Conservation (phyloP, 805 yeast genomes). For the Candida easanensis region DNA sequence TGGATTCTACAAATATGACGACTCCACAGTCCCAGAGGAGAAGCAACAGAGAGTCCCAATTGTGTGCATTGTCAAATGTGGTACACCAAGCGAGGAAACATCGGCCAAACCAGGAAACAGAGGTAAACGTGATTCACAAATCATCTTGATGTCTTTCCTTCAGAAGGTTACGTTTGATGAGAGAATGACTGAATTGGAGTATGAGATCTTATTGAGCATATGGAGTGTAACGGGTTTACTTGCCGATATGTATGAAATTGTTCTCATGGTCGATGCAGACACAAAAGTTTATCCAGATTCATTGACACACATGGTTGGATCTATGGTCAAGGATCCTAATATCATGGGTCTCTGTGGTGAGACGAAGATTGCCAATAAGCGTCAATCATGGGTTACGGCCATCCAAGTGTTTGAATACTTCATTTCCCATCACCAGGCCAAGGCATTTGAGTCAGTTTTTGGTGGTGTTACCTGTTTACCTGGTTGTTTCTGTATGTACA, state of each 20-base stretch:
- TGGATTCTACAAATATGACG: conserved; percentile 88
- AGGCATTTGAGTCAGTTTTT: conserved; percentile 92
- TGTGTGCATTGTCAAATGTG: conserved; percentile 78
- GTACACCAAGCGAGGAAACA: conserved; percentile 74
- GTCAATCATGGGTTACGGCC: conserved; percentile 83
- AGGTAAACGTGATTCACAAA: conserved; percentile 95
- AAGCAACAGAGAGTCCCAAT: conserved; percentile 87
- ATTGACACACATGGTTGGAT: conserved; percentile 84
- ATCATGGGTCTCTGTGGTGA: conserved; percentile 96
- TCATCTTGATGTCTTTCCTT: conserved; percentile 84
- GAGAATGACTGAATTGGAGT: conserved; percentile 90
- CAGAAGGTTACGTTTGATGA: conserved; percentile 88
- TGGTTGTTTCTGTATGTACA: conserved; percentile 90
- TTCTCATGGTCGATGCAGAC: conserved; percentile 94
- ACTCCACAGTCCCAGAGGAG: conserved; percentile 67
- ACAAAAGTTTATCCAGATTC: conserved; percentile 86
- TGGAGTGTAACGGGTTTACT: conserved; percentile 85
- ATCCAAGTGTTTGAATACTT: conserved; percentile 93
- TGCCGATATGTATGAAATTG: conserved; percentile 77
- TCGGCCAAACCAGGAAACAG: conserved; percentile 85
- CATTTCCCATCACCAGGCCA: conserved; percentile 91
- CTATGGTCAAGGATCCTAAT: conserved; percentile 80
- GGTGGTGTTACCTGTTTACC: conserved; percentile 96
- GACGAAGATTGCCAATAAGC: conserved; percentile 83
- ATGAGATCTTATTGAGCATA: conserved; percentile 66